Conservation (phyloP, 2,329 filamentous ascomycete species). For the Curvularia eragrostidis region DNA sequence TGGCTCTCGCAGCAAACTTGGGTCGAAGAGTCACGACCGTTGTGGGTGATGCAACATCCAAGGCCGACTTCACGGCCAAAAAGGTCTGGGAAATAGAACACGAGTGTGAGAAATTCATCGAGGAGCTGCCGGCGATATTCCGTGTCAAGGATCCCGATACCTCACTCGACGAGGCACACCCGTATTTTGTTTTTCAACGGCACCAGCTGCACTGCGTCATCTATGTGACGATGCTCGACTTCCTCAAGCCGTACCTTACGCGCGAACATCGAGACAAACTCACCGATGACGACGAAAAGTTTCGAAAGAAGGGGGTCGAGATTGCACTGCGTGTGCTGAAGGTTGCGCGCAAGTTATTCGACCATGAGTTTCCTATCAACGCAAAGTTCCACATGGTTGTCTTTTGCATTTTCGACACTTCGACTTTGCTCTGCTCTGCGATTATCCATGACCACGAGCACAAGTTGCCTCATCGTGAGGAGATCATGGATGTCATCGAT, state of each 20-base stretch:
- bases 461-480: constrained; percentile 51
- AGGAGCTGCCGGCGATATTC: constrained; percentile 53
- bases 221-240: constrained; percentile 56
- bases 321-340: constrained; percentile 55
- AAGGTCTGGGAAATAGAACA: constrained; percentile 40
- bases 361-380: constrained; percentile 55
- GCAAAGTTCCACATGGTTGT: constrained; percentile 59
- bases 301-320: constrained; percentile 54
- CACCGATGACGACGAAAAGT: constrained; percentile 45
- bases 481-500: constrained; percentile 52
- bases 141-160: constrained; percentile 52
- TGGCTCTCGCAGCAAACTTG: constrained; percentile 52
- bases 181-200: constrained; percentile 57
- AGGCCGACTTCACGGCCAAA: constrained; percentile 26
- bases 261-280: constrained; percentile 39
- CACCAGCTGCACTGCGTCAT: constrained; percentile 55
- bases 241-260: constrained; percentile 57
- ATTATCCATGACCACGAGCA: constrained; percentile 58
- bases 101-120: constrained; percentile 54
- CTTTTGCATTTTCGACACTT: constrained; percentile 61
- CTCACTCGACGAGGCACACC: constrained; percentile 50
- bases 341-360: constrained; percentile 52
- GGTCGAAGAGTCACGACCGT: constrained; percentile 38
- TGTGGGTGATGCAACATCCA: constrained; percentile 29
- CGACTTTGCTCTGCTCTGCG: constrained; percentile 59